A percentile compares a stretch with the other conserved stretches of the same genome.
phyloP scores from a whole-genome alignment of 1,139 yeast genomes.

The Saccharomycopsis hybrid region DNA sequence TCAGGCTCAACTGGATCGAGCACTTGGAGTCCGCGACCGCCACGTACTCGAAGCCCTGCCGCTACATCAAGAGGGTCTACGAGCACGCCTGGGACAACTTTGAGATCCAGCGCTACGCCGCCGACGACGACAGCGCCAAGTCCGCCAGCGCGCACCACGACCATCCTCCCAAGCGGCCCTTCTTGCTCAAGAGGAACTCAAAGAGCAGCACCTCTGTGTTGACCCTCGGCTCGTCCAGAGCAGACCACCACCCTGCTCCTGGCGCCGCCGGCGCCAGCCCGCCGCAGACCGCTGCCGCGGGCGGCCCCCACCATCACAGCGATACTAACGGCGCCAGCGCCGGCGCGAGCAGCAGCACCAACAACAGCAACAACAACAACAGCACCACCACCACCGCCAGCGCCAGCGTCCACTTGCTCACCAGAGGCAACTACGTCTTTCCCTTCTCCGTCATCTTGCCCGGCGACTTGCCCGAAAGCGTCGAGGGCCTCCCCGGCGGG shows the following conservation, averaged over 20 bases:
- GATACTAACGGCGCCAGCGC: no score
- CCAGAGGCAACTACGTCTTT: conserved; percentile 80
- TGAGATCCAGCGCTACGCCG: conserved; percentile 37
- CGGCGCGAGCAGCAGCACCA: neutral
- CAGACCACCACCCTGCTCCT: neutral
- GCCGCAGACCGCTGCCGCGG: no score
- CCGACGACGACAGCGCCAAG: neutral
- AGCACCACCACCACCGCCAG: neutral
- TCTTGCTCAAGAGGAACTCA: neutral
- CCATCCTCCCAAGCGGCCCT: no score
- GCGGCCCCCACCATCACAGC: no score
- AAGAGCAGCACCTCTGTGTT: conserved; percentile 28
- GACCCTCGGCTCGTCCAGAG: neutral
- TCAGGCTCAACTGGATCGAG: conserved; percentile 55
- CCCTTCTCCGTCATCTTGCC: conserved; percentile 86
- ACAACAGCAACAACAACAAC: neutral
- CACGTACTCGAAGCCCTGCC: conserved; percentile 41
- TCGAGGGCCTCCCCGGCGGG: conserved; percentile 87
- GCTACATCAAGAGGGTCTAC: conserved; percentile 59
- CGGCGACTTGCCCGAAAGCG: conserved; percentile 79
- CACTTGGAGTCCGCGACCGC: conserved; percentile 38
- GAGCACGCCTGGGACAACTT: conserved; percentile 74
- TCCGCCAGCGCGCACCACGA: neutral
- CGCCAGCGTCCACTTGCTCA: conserved; percentile 27
- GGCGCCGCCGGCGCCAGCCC: neutral